A percentile compares a stretch with the other conserved stretches of the same genome.
Evolutionary conservation across 768 basidiomycete species (phyloP).

Genomic region (Pulveroboletus sp.): DNA sequence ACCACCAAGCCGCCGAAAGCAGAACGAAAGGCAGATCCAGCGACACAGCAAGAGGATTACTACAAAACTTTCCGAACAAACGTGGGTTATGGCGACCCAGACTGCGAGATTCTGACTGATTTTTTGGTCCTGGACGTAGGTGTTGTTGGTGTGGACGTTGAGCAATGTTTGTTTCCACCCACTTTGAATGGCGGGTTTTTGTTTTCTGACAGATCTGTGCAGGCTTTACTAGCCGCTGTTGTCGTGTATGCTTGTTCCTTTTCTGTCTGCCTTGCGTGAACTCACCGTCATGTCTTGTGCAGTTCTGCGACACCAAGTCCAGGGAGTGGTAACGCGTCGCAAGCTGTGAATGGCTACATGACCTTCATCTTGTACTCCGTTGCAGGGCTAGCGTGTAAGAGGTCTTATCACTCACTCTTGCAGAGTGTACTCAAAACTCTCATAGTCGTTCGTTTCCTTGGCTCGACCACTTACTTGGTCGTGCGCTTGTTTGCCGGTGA

Average conservation of each 20-base stretch:
- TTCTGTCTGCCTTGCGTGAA: not conserved
- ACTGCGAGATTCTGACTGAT: constrained; percentile 9
- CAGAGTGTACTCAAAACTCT: not conserved
- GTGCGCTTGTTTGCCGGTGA: constrained; percentile 88
- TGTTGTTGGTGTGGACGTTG: constrained; percentile 84
- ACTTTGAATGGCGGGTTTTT: not conserved
- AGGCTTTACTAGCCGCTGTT: constrained; percentile 69
- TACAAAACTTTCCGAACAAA: constrained; percentile 90
- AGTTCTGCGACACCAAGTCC: constrained; percentile 46
- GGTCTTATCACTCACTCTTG: not conserved
- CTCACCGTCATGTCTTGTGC: not conserved
- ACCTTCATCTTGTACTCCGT: constrained; percentile 85
- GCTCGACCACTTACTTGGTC: constrained; percentile 77
- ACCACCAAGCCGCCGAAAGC: constrained; percentile 72
- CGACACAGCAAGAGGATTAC: constrained; percentile 77
- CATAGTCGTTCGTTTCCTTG: constrained; percentile 79
- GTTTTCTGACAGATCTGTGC: constrained; percentile 10
- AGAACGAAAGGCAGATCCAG: constrained; percentile 55
- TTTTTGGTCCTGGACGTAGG: constrained; percentile 32
- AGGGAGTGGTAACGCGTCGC: constrained; percentile 40
- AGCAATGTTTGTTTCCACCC: constrained; percentile 57
- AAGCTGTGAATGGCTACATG: constrained; percentile 80
- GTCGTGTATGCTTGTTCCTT: constrained; percentile 54
- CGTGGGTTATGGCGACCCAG: constrained; percentile 29
- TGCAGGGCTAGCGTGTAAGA: constrained; percentile 80